Conservation (phyloP, 2,329 filamentous ascomycete species). For the Huntiella omanensis region DNA sequence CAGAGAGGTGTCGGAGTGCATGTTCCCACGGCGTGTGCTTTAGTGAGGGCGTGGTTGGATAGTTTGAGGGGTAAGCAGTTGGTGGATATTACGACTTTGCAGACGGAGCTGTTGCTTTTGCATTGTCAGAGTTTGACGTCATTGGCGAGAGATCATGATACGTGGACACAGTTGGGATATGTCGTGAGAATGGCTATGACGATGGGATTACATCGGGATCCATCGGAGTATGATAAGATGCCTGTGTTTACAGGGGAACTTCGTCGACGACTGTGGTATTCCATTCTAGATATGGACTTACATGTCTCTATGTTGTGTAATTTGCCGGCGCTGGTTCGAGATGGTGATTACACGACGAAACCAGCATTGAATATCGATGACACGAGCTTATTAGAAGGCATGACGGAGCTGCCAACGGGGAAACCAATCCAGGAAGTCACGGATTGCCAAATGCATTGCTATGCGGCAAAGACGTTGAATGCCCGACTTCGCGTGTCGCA, state of each 20-base stretch:
- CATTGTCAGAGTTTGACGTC: constrained; percentile 35
- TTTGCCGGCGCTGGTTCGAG: constrained; percentile 30
- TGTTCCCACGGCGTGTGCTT: constrained; percentile 35
- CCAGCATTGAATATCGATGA: constrained; percentile 36
- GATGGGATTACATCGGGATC: constrained; percentile 39
- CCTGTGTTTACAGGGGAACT: constrained; percentile 33
- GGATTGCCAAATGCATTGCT: constrained; percentile 34
- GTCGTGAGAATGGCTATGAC: constrained; percentile 39
- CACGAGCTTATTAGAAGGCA: constrained; percentile 27
- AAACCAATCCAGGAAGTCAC: constrained; percentile 33
- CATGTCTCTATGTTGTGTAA: constrained; percentile 34
- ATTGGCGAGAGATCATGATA: constrained; percentile 27
- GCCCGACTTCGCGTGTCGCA: constrained; percentile 30
- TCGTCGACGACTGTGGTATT: constrained; percentile 35
- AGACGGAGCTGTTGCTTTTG: constrained; percentile 33
- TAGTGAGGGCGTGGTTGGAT: constrained; percentile 36
- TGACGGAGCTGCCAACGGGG: constrained; percentile 28
- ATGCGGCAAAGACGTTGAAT: constrained; percentile 30
- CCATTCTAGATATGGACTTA: constrained; percentile 36
- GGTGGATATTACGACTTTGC: constrained; percentile 32
- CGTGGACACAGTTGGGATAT: constrained; percentile 35
- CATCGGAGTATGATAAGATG: constrained; percentile 32
- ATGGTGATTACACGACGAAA: constrained; percentile 33
- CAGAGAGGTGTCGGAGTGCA: constrained; percentile 36
- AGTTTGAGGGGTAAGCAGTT: constrained; percentile 31